Evolutionary conservation across 305 asterid species (phyloP), one percentile per base, ranked within the genome.

Genomic region (Nicotiana rustica): DNA sequence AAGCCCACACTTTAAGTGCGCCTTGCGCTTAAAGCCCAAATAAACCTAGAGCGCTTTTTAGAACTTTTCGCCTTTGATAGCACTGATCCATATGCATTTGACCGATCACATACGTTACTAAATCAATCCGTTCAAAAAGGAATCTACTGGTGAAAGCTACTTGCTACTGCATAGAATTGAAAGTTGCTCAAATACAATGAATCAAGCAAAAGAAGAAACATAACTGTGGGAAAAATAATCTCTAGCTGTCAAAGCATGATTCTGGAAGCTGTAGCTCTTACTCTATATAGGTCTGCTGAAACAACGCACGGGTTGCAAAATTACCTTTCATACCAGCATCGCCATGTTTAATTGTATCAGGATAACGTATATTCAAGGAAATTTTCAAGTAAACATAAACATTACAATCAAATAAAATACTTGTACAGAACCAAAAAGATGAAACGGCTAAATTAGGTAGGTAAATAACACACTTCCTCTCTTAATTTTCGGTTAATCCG

Each of bases 301-400:
- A 98, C 99, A 80, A 96, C 85, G 44, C 56, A 81, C 98, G 90
- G 76, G 96, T 91, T 77, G 99, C 99, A 83, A 96, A 90, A 77
- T 89, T 88, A 81, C 98, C 97, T 89, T 96, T 96, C 97, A 92
- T 89, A 83, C 97, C 97, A 83, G 56, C 67, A 81, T 94, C 99
- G n/a, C 99, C 99, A 98, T 96, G 77, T 81, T 83, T 52, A 33
- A 81, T 65, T 67, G 56, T 61, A 61, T 66, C 38, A 44, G 61
- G 38, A 71, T 71, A 47, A 71, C 36, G 47, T 47, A 71, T 19
- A 47, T 12, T 47, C 38, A 49, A 59, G 67, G 47, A 78, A 81
- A 25, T 25, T 25, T 25, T 25, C 29, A 25, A 25, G 0, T 25
- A 25, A 25, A 25, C 29, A 25, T 25, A 25, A 25, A 73, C 49